Percentiles rank a stretch among this genome's conserved stretches.
Conservation (phyloP, 225 moss, liverwort and hornwort genomes). For the Thuidium tamariscinum region DNA sequence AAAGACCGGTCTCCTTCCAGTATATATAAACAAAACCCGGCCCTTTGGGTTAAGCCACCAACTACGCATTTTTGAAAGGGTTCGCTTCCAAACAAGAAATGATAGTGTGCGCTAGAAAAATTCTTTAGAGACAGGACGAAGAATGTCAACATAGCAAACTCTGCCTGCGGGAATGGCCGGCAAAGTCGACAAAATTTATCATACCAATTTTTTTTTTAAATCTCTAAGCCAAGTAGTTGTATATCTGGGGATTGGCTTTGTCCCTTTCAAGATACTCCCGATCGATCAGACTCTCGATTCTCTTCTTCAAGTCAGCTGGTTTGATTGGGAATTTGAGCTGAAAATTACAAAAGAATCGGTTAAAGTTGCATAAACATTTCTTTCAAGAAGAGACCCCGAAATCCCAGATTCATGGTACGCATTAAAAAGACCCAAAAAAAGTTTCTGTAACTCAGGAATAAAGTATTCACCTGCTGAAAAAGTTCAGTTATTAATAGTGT, state of each 20-base stretch:
- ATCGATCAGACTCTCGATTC: conserved; percentile 61
- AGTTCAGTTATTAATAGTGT: conserved; percentile 58
- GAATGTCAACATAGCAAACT: conserved; percentile 22
- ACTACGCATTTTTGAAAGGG: conserved; percentile 3
- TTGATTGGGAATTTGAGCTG: conserved; percentile 68
- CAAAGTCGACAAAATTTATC: conserved; percentile 25
- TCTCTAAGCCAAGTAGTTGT: conserved; percentile 59
- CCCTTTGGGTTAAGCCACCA: conserved; percentile 5
- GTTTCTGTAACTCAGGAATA: background rate
- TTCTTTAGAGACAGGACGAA: conserved; percentile 24
- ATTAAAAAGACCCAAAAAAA: background rate
- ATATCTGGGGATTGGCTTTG: conserved; percentile 57
- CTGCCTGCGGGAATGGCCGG: conserved; percentile 6
- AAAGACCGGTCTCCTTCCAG: background rate
- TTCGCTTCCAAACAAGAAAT: conserved; percentile 5
- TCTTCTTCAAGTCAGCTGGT: conserved; percentile 58
- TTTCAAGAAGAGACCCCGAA: background rate
- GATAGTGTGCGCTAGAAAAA: conserved; percentile 22
- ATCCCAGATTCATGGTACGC: background rate
- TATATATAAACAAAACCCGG: conserved; percentile 15
- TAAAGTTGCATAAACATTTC: background rate
- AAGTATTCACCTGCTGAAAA: conserved; percentile 40
- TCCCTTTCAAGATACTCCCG: conserved; percentile 66
- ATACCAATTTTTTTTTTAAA: conserved; percentile 2
- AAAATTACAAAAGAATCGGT: background rate